Evolutionary conservation across 169 alveolate genomes (phyloP).

Genomic region (Plasmodium berghei): DNA sequence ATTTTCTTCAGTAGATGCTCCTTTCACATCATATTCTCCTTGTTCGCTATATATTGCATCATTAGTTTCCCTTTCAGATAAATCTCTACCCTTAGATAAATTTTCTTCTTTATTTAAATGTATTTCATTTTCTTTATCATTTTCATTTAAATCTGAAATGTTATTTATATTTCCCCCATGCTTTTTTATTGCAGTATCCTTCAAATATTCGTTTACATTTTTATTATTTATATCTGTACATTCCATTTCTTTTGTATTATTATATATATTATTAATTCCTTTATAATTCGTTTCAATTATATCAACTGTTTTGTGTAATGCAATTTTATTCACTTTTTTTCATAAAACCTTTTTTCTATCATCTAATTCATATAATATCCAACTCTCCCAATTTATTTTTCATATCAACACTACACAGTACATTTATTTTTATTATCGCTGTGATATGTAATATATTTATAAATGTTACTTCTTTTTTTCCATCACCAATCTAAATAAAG

Average conservation of each 20-base stretch:
- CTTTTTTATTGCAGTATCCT: not conserved
- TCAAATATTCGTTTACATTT: not conserved
- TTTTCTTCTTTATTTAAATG: constrained; percentile 9
- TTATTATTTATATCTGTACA: not conserved
- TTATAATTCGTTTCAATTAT: too few species aligned
- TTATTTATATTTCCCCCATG: not conserved
- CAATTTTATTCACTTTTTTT: too few species aligned
- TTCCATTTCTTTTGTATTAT: not conserved
- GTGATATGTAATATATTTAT: too few species aligned
- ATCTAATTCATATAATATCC: too few species aligned
- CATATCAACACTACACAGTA: too few species aligned
- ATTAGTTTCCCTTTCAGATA: not conserved
- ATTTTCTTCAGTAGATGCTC: constrained; percentile 10
- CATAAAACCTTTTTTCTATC: too few species aligned
- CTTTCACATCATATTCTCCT: not conserved
- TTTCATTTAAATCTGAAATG: constrained; percentile 10
- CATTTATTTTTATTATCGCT: too few species aligned
- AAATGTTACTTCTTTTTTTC: too few species aligned
- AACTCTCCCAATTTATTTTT: too few species aligned
- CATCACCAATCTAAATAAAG: too few species aligned
- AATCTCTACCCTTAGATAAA: not conserved
- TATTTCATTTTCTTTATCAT: not conserved
- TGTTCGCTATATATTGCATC: not conserved
- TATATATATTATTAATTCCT: not conserved
- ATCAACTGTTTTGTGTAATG: too few species aligned